Evolutionary conservation across 2,329 filamentous ascomycete species (phyloP).

Genomic region (Coleophoma crateriformis): DNA sequence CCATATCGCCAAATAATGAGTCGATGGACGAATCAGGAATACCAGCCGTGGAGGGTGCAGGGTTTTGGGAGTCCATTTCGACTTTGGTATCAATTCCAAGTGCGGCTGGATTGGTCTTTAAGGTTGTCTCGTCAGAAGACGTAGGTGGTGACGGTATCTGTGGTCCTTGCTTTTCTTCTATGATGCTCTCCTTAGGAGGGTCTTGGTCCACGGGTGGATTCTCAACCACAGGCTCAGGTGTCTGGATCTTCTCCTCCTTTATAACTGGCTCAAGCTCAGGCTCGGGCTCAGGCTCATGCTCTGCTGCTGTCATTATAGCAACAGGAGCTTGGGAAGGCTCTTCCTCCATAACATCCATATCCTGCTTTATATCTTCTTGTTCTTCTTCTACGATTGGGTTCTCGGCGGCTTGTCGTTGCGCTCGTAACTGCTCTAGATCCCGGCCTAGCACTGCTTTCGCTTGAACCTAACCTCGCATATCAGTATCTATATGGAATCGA

Average conservation of each 20-base stretch:
- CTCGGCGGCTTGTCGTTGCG: conserved; percentile 21
- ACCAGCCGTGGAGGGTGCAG: conserved; percentile 9
- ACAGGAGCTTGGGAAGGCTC: background rate
- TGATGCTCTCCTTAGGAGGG: conserved; percentile 7
- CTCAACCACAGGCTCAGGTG: background rate
- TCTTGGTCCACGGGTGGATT: conserved; percentile 4
- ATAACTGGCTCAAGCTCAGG: conserved; percentile 7
- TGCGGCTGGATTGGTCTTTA: conserved; percentile 13
- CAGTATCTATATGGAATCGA: background rate
- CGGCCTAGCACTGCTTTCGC: conserved; percentile 51
- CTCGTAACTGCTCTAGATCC: conserved; percentile 39
- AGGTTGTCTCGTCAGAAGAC: conserved; percentile 7
- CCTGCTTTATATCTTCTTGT: conserved; percentile 9
- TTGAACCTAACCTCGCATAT: conserved; percentile 29
- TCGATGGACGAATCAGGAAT: conserved; percentile 20
- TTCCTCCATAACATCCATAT: conserved; percentile 11
- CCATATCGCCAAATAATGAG: conserved; percentile 19
- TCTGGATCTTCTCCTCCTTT: conserved; percentile 15
- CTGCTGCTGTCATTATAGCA: conserved; percentile 12
- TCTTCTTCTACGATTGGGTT: conserved; percentile 16
- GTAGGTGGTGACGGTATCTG: conserved; percentile 15
- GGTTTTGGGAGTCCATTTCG: conserved; percentile 1
- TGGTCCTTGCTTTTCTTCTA: conserved; percentile 4
- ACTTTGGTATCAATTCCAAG: conserved; percentile 18
- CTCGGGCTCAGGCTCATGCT: conserved; percentile 11